Evolutionary conservation across 306 rosid genomes (phyloP), one percentile per base, ranked within the genome.

Genomic region (Macrotyloma uniflorum): DNA sequence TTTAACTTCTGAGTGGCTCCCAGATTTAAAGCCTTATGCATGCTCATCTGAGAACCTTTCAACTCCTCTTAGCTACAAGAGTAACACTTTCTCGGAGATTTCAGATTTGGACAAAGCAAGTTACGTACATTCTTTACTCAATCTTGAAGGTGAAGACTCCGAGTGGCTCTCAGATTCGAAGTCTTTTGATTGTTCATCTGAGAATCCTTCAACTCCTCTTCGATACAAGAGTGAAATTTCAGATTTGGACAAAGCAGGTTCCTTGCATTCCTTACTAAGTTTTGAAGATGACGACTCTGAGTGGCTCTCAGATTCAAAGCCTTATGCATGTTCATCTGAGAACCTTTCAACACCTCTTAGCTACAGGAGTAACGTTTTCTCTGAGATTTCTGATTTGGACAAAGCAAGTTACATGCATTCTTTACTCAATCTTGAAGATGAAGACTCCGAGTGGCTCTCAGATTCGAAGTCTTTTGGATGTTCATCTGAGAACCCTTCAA

Each of bases 361-460:
- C 81, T 20, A 20, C 72, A 64, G 43, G 45, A 53, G 24, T 35
- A 50, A 82, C 49, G 67, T 82, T 85, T 43, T 49, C 35, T 28
- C 74, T 0, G 78, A 67, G 28, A 26, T 59, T 51, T 81, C 79
- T 4, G 78, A 76, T 33, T 12, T 42, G 8, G 75, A 68, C 53
- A 50, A 54, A 26, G 70, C 46, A 2, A 45, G 66, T 82, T 77
- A 67, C 66, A 40, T 61, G 76, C 84, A 50, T 15, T 85, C 90
- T 5, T 68, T 89, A 50, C 54, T 85, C 33, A 68, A n/a, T 72
- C 86, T 86, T 68, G 83, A 86, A 36, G 69, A 33, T 18, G 82
- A 80, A 67, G 84, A 79, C n/a, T 59, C 1, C 6, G 74, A 80
- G 19, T 82, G 68, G 82, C 55, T 70, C 54, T 67, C 76, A 26